These are phyloP conservation scores for Platanthera zijinensis DNA, from an alignment of 106 monocot species.

Conservation along the genomic window DNA sequence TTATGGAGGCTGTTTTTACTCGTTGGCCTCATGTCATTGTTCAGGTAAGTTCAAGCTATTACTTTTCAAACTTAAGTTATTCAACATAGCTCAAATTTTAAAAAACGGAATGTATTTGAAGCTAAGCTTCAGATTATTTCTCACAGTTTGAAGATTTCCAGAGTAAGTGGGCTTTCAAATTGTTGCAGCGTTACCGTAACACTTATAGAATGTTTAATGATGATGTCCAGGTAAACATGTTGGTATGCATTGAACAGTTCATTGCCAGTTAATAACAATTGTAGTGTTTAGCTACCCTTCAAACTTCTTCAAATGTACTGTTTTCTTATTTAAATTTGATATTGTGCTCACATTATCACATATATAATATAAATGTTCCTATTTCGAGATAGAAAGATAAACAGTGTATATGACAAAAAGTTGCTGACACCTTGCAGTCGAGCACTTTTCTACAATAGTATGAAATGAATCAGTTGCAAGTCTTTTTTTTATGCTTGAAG, in stretches of 20 bases:
- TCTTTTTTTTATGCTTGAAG: neutral
- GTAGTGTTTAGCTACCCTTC: neutral
- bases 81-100: neutral
- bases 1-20: slow-evolving; percentile 98
- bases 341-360: neutral
- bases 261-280: neutral
- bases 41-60: slow-evolving; percentile 47
- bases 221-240: slow-evolving; percentile 80
- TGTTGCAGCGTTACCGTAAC: slow-evolving; percentile 83
- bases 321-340: neutral
- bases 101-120: neutral
- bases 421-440: neutral
- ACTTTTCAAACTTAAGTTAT: neutral
- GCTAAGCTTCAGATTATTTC: neutral
- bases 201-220: slow-evolving; percentile 98
- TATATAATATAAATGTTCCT: neutral
- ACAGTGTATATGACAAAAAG: neutral
- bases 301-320: neutral
- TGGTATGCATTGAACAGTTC: neutral
- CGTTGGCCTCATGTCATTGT: slow-evolving; percentile 99
- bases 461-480: neutral
- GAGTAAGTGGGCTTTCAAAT: slow-evolving; percentile 97
- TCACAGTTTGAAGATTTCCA: slow-evolving; percentile 99
- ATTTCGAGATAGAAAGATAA: neutral
- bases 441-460: neutral